These are phyloP conservation scores for Emergomyces pasteurianus DNA, from an alignment of 2,329 filamentous ascomycete genomes.

Conservation along the genomic window DNA sequence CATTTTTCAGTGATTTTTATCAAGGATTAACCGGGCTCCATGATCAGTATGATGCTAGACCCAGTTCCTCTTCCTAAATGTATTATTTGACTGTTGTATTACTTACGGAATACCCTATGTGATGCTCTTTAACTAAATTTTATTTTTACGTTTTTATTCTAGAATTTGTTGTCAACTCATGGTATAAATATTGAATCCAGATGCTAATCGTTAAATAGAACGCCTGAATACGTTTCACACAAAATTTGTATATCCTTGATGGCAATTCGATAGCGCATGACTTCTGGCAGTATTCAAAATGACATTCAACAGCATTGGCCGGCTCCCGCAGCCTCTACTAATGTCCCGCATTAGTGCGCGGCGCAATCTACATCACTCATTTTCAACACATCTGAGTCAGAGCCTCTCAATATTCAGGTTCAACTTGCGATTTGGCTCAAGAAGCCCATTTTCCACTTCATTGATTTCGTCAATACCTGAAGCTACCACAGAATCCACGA, in stretches of 20 bases:
- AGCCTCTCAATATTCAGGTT: background rate
- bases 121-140: background rate
- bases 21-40: background rate
- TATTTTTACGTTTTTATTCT: background rate
- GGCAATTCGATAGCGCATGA: background rate
- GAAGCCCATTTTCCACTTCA: conserved; percentile 3
- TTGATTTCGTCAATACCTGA: background rate
- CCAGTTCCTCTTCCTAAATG: too few species aligned
- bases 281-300: background rate
- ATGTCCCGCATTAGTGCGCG: background rate
- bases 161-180: background rate
- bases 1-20: background rate
- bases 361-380: background rate
- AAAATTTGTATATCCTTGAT: background rate
- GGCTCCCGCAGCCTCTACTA: conserved; percentile 2
- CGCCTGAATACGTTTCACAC: background rate
- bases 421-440: conserved; percentile 1
- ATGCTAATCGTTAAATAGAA: background rate
- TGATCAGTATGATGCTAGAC: background rate
- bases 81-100: background rate
- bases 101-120: background rate
- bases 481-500: background rate
- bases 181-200: background rate
- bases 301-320: conserved; percentile 4
- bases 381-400: background rate